Percentiles rank a stretch among this genome's conserved stretches.
These are phyloP conservation scores for Eucalyptus paniculata DNA, from an alignment of 345 rosid genomes.

Conservation along the genomic window DNA sequence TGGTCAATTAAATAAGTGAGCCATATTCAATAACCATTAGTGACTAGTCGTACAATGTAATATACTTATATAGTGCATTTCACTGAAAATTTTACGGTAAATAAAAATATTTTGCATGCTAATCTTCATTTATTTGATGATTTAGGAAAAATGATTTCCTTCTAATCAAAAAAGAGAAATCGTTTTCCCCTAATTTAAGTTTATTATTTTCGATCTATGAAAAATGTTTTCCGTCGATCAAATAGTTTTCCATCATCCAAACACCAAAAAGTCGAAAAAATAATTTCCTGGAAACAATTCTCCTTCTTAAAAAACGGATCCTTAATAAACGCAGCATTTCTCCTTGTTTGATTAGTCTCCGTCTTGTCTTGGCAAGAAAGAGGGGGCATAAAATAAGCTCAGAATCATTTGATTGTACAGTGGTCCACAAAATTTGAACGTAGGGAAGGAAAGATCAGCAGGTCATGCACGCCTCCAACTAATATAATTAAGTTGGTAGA, in stretches of 20 bases:
- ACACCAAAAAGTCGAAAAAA: background rate
- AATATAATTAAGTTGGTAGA: background rate
- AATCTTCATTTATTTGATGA: background rate
- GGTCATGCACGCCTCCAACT: background rate
- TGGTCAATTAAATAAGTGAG: background rate
- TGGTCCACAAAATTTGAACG: background rate
- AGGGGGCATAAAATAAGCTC: background rate
- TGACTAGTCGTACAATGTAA: background rate
- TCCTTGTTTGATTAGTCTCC: background rate
- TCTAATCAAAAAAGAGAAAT: background rate
- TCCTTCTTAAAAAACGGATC: background rate
- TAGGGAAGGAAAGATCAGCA: background rate
- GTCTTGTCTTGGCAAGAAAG: background rate
- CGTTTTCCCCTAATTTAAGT: background rate
- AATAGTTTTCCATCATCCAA: background rate
- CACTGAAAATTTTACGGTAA: background rate
- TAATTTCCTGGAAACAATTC: background rate
- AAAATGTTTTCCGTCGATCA: fast-evolving
- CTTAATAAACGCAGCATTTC: background rate
- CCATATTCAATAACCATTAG: background rate
- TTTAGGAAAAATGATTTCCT: background rate
- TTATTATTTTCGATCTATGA: background rate
- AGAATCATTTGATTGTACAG: background rate
- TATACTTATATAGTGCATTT: background rate
- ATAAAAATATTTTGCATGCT: background rate